Conservation (phyloP, 345 rosid genomes). For the Syzygium oleosum region DNA sequence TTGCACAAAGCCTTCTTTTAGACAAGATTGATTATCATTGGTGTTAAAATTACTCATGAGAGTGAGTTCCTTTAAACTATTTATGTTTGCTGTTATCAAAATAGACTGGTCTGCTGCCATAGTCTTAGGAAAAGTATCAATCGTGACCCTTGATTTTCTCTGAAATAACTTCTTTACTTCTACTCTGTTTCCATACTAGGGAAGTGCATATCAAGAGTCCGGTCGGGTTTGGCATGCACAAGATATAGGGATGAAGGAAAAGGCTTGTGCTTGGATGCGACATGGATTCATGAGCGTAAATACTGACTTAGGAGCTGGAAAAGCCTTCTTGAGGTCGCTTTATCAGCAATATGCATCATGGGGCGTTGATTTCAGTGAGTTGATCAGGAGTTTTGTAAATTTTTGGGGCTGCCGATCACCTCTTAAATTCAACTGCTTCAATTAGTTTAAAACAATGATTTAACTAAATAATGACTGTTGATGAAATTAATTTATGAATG, state of each 20-base stretch:
- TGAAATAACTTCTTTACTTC: not conserved
- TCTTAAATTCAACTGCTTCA: not conserved
- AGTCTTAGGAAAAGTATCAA: not conserved
- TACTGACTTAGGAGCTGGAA: conserved; percentile 65
- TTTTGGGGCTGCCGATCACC: not conserved
- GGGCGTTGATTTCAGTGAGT: conserved; percentile 93
- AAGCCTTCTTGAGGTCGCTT: conserved; percentile 81
- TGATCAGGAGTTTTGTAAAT: not conserved
- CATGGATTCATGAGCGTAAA: conserved; percentile 91
- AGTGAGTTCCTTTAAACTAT: not conserved
- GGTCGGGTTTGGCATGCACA: conserved; percentile 61
- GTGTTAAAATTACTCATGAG: not conserved
- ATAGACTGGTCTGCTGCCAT: not conserved
- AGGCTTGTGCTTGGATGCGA: conserved; percentile 88
- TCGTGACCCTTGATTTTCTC: not conserved
- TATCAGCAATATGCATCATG: conserved; percentile 77
- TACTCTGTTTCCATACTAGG: conserved; percentile 29
- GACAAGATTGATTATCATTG: not conserved
- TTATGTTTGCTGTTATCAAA: not conserved
- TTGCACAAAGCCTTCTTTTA: not conserved
- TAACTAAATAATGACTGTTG: not conserved
- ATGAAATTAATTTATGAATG: not conserved
- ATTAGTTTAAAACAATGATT: not conserved
- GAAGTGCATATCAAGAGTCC: conserved; percentile 46
- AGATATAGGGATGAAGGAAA: conserved; percentile 78